Evolutionary conservation across 495 filamentous ascomycete genomes (phyloP).

Genomic region (Thermochaetoides thermophila): DNA sequence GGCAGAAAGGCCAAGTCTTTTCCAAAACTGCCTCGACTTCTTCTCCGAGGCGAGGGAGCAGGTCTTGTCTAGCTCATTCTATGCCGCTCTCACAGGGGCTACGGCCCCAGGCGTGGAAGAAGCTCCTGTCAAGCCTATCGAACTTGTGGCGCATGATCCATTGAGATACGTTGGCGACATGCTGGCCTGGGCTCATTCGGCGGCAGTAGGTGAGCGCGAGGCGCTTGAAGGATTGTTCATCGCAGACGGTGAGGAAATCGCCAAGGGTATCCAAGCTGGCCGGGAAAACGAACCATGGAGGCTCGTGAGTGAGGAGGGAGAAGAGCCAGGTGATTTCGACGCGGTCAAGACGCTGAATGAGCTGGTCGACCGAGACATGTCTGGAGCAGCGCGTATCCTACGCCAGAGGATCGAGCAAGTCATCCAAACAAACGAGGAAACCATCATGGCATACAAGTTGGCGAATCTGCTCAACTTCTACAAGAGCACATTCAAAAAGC

Average conservation of each 20-base stretch:
- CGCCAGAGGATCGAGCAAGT: constrained; percentile 80
- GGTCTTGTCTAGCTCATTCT: constrained; percentile 79
- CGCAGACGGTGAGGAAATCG: constrained; percentile 80
- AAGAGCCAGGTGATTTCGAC: constrained; percentile 50
- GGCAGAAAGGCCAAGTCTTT: constrained; percentile 76
- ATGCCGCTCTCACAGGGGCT: constrained; percentile 72
- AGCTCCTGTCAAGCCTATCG: constrained; percentile 69
- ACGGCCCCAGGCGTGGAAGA: constrained; percentile 28
- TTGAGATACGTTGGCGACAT: constrained; percentile 92
- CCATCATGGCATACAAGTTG: constrained; percentile 76
- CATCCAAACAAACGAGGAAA: constrained; percentile 82
- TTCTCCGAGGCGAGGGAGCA: constrained; percentile 86
- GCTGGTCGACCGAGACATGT: constrained; percentile 74
- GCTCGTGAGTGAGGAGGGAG: constrained; percentile 39
- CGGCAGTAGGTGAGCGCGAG: constrained; percentile 84
- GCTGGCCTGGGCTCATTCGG: constrained; percentile 93
- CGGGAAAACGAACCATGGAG: constrained; percentile 81
- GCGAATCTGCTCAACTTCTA: constrained; percentile 85
- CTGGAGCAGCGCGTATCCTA: constrained; percentile 59
- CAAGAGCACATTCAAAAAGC: constrained; percentile 61
- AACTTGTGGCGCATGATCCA: constrained; percentile 82
- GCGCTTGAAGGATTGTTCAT: constrained; percentile 85
- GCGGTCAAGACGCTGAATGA: constrained; percentile 72
- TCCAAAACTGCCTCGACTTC: constrained; percentile 86
- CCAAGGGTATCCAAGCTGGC: constrained; percentile 69